Evolutionary conservation across 768 basidiomycete species (phyloP), one percentile per base, ranked within the genome.

Genomic region (Panellus pusillus): DNA sequence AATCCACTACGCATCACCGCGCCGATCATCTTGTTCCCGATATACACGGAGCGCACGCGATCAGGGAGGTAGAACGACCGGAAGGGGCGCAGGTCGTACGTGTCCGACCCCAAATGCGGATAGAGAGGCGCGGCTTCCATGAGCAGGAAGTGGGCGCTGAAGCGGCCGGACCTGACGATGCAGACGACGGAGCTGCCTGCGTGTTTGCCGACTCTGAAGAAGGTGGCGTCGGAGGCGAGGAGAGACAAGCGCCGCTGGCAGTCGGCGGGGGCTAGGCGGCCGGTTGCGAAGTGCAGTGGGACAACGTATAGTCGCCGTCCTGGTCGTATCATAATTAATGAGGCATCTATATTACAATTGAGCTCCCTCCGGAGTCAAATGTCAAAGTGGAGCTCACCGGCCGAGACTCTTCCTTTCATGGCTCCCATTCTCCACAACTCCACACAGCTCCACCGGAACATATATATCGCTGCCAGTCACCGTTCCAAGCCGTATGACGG

Each of bases 21-120:
- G 48, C 59, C 55, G 18, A 60, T 56, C 4, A 47, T 56, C 40
- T 51, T 56, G 47, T 60, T 60, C 45, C 44, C 52, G 28, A 60
- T 60, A 51, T 60, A 51, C 47, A 60, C 59, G 27, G 50, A 51
- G 32, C 47, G 51, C 43, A 54, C 51, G 36, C 37, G 51, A n/a
- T 60, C 55, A 20, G 59, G 59, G 32, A 60, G n/a, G 48, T 60
- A 60, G 45, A 60, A 60, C 6, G 59, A 56, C 28, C 48, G 59
- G 17, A 46, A 56, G 15, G 29, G 51, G n/a, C 14, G 29, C 6
- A 60, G 43, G 3, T 37, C 37, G 44, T 31, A 32, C 14, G 37
- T 44, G 24, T 13, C 31, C 8, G 17, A 24, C 24, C 24, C 24
- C 24, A 24, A 6, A 2, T 19, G 20, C n/a, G 18, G 1, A 18